Evolutionary conservation across 192 early-diverging fungal species (phyloP), one percentile per base, ranked within the genome.

Genomic region (Coemansia sp.): DNA sequence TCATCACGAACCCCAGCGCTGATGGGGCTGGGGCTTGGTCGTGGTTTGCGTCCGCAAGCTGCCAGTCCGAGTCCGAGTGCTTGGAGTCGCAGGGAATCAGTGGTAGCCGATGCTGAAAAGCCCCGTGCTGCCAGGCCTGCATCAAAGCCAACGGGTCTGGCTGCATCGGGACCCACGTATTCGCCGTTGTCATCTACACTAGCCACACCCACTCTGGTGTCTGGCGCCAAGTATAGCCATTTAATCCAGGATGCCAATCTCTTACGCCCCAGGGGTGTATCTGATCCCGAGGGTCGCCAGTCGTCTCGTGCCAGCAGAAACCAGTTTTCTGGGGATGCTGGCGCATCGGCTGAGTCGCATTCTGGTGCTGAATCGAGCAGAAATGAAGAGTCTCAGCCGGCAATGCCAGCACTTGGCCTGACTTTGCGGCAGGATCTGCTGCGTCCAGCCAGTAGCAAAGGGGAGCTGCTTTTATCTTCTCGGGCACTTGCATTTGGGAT

Each of bases 1-100:
- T 84, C 82, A 10, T 76, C 77, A 10, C 75, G 77, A 4, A 76
- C 79, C 0, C 79, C 74, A 0, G 79, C 79, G 14, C 51, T 68
- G 37, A 55, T 81, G 16, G 78, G 67, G 0, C 63, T 72, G 58
- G 67, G 65, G 17, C 46, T 59, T 43, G 63, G 61, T 7, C 54
- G 57, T 13, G 65, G 62, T 7, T 61, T 67, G 58, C 53, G 57
- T 38, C 70, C 58, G 57, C 77, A 54, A 11, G 37, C 51, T 10
- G 65, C 57, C 51, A 71, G 68, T 8, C 68, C 63, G 6, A 22
- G 32, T 0, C 25, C 56, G 16, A 65, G 72, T 43, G 12, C 54
- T 40, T 62, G 56, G 7, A 69, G 67, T 37, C 66, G 67, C 42
- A 44, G 38, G 14, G 40, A 49, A 16, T 75, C 72, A 1, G 22